These are phyloP conservation scores for Diaporthe sp. DNA, from an alignment of 2,329 filamentous ascomycete genomes.

Conservation along the genomic window DNA sequence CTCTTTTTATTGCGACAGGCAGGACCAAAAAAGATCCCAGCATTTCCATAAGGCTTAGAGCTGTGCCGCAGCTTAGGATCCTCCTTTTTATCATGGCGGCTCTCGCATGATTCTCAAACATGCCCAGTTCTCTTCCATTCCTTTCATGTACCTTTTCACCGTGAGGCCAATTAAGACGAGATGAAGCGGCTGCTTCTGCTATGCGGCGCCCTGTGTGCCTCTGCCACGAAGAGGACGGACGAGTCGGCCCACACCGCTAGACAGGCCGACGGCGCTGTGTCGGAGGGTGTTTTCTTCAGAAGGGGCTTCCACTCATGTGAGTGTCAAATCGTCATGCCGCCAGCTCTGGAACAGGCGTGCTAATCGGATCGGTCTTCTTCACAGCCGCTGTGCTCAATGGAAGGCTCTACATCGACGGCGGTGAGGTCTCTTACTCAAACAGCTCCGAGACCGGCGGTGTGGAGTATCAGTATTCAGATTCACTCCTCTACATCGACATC, in stretches of 20 bases:
- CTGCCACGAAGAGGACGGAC: neutral
- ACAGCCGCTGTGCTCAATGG: constrained; percentile 42
- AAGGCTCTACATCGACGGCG: constrained; percentile 43
- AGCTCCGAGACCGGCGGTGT: constrained; percentile 23
- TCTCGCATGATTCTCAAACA: neutral
- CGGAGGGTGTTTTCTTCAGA: constrained; percentile 35
- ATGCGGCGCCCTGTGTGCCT: neutral
- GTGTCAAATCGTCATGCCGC: neutral
- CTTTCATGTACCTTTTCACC: too few species aligned
- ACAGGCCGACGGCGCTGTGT: constrained; percentile 26
- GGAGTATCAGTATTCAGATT: constrained; percentile 42
- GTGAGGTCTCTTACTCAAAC: constrained; percentile 42
- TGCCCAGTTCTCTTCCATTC: neutral
- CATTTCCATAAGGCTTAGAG: neutral
- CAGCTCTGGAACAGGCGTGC: neutral
- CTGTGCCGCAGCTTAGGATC: neutral
- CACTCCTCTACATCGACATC: constrained; percentile 22
- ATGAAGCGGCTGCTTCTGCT: constrained; percentile 29
- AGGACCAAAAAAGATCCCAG: neutral
- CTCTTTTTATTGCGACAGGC: neutral
- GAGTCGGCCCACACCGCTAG: neutral
- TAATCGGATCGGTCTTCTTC: neutral
- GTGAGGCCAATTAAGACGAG: neutral
- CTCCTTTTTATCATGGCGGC: neutral
- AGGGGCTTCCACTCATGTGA: constrained; percentile 44